Percentiles rank a stretch among this genome's conserved stretches.
Conservation (phyloP, 202 grass and related monocot species). For the Cymbopogon flexuosus region DNA sequence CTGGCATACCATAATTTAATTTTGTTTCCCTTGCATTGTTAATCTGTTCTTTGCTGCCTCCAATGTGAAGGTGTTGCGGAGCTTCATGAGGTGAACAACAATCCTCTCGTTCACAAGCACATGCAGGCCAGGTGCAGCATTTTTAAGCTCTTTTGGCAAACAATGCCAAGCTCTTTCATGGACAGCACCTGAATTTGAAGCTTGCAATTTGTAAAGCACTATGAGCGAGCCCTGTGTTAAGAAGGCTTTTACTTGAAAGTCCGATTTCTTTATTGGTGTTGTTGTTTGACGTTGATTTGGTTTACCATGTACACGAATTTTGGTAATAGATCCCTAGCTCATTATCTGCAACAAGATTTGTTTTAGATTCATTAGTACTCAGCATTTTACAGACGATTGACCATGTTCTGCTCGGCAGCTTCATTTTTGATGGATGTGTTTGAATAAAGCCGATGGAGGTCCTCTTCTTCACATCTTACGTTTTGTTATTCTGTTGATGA, state of each 20-base stretch:
- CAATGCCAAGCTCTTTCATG: background rate
- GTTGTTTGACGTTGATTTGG: background rate
- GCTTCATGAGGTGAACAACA: slow-evolving; percentile 33
- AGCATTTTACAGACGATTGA: too few relatives aligned
- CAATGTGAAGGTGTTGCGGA: slow-evolving; percentile 66
- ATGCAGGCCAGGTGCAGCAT: background rate
- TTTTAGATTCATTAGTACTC: background rate
- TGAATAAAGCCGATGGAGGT: slow-evolving; percentile 1
- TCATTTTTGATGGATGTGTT: background rate
- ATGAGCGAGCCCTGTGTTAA: background rate
- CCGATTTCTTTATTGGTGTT: background rate
- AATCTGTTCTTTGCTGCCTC: background rate
- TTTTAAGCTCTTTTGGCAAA: background rate
- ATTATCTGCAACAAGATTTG: background rate
- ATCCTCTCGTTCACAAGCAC: background rate
- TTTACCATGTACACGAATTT: background rate
- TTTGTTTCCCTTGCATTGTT: slow-evolving; percentile 2
- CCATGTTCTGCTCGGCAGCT: background rate
- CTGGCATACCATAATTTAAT: background rate
- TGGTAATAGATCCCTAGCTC: background rate
- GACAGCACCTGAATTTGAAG: background rate
- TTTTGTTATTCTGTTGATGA: background rate
- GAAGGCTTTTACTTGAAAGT: background rate
- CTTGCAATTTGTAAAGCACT: background rate
- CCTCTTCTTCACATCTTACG: background rate